phyloP scores from a whole-genome alignment of 495 filamentous ascomycete species.

The Penicillium verhagenii region DNA sequence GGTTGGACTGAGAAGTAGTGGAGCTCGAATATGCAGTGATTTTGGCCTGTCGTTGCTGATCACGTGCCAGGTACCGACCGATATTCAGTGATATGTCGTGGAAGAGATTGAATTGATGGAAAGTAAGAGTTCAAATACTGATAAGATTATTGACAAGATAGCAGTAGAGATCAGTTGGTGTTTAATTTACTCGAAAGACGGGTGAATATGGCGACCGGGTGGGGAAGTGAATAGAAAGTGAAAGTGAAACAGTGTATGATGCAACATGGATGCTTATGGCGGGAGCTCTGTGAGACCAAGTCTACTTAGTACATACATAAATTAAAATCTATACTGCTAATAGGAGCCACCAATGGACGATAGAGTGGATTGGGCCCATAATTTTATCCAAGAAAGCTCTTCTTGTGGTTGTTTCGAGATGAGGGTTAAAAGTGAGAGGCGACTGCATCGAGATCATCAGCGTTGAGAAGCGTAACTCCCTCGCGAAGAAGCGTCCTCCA shows the following conservation, averaged over 20 bases:
- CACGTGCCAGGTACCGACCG: constrained; percentile 18
- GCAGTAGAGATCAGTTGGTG: neutral
- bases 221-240: no score
- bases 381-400: neutral
- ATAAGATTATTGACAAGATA: neutral
- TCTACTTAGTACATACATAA: neutral
- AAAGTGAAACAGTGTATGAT: neutral
- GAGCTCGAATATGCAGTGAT: constrained; percentile 11
- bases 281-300: neutral
- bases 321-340: no score
- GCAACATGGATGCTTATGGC: neutral
- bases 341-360: no score
- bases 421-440: constrained; percentile 33
- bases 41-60: constrained; percentile 15
- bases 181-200: neutral
- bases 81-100: neutral
- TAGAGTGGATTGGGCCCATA: no score
- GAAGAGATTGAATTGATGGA: neutral
- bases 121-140: neutral
- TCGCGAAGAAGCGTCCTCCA: constrained; percentile 67
- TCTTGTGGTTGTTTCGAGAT: neutral
- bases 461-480: constrained; percentile 72
- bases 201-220: neutral
- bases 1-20: constrained; percentile 19
- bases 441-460: constrained; percentile 68